phyloP scores from a whole-genome alignment of 345 rosid species.

The Eucalyptus regnans region DNA sequence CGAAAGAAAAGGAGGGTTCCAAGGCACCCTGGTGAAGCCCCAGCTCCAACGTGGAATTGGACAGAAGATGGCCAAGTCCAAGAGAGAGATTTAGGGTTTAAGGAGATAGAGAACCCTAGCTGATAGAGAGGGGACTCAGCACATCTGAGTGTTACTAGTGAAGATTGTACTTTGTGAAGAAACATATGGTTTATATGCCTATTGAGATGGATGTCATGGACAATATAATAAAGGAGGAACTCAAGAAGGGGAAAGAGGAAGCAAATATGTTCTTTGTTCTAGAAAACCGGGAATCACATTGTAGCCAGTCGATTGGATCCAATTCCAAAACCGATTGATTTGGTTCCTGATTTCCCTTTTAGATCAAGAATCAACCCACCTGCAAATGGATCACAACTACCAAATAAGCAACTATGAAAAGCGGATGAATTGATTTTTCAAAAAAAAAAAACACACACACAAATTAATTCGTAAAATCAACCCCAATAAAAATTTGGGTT shows the following conservation, averaged over 20 bases:
- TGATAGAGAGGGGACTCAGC: rapidly evolving
- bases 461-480: background rate
- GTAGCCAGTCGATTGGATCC: rapidly evolving
- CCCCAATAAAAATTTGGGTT: background rate
- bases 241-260: background rate
- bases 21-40: background rate
- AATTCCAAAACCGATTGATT: rapidly evolving
- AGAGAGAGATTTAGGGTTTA: background rate
- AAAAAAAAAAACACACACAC: background rate
- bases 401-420: background rate
- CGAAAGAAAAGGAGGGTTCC: background rate
- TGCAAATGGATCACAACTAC: background rate
- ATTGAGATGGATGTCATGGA: background rate
- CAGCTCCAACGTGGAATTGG: rapidly evolving
- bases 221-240: background rate
- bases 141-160: background rate
- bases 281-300: rapidly evolving
- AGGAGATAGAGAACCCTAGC: background rate
- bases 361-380: background rate
- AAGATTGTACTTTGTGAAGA: background rate
- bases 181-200: background rate
- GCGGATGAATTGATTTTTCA: background rate
- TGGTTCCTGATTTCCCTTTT: background rate
- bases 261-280: background rate
- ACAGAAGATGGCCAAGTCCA: background rate